Evolutionary conservation across 2,329 filamentous ascomycete genomes (phyloP).

Genomic region (Teratosphaeria nubilosa): DNA sequence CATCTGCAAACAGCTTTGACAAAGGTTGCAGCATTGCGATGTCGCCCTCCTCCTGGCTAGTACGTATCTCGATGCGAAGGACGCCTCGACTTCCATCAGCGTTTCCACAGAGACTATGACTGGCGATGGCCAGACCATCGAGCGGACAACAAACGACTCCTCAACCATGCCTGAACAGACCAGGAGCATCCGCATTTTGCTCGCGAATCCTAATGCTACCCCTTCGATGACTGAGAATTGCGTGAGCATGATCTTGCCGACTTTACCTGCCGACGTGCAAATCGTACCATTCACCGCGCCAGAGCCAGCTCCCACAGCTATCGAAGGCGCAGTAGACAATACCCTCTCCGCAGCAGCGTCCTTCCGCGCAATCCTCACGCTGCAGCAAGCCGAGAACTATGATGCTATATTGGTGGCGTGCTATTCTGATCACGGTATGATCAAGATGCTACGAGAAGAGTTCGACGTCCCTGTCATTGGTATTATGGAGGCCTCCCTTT

Average conservation of each 20-base stretch:
- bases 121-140: not conserved
- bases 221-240: slow-evolving; percentile 39
- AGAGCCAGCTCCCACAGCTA: slow-evolving; percentile 37
- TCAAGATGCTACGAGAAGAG: slow-evolving; percentile 38
- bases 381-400: slow-evolving; percentile 29
- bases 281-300: slow-evolving; percentile 44
- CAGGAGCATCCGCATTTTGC: slow-evolving; percentile 31
- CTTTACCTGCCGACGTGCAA: slow-evolving; percentile 38
- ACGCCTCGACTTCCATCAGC: not conserved
- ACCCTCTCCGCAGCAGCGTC: slow-evolving; percentile 42
- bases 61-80: slow-evolving; percentile 15
- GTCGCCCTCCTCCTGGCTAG: no score
- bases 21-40: no score
- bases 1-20: no score
- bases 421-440: slow-evolving; percentile 40
- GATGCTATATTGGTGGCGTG: slow-evolving; percentile 42
- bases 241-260: slow-evolving; percentile 32
- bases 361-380: slow-evolving; percentile 35
- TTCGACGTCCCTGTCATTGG: slow-evolving; percentile 36
- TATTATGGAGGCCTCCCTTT: slow-evolving; percentile 43
- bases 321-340: slow-evolving; percentile 42
- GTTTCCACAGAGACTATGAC: not conserved
- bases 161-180: not conserved
- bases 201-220: slow-evolving; percentile 42
- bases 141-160: no score